Evolutionary conservation across 2,329 filamentous ascomycete genomes (phyloP).

Genomic region (Juglanconis oblonga): DNA sequence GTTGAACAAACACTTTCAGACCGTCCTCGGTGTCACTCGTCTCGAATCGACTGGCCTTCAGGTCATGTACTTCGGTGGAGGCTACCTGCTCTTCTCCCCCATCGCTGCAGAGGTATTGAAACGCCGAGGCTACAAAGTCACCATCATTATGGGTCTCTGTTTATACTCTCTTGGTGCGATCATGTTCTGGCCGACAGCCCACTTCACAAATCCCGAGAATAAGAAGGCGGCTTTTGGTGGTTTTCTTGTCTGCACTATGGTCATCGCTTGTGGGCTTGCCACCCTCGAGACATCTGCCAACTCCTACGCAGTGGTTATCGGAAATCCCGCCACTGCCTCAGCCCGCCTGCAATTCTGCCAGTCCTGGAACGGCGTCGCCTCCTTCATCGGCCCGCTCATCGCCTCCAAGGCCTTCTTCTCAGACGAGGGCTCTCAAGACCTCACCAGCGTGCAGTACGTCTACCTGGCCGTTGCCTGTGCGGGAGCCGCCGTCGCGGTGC

Average conservation of each 20-base stretch:
- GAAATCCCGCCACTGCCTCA: conserved; percentile 6
- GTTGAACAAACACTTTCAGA: conserved; percentile 47
- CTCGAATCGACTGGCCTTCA: neutral
- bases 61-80: neutral
- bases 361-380: neutral
- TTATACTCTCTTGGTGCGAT: neutral
- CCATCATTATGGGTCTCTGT: neutral
- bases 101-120: neutral
- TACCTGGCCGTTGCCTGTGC: neutral
- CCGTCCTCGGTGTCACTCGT: conserved; percentile 21
- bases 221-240: conserved; percentile 22
- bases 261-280: neutral
- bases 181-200: neutral
- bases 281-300: neutral
- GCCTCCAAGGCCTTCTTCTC: neutral
- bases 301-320: conserved; percentile 7
- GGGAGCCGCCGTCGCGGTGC: neutral
- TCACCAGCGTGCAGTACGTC: neutral
- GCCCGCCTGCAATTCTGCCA: neutral
- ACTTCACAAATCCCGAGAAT: conserved; percentile 8
- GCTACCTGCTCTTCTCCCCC: neutral
- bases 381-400: neutral
- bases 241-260: neutral
- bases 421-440: neutral
- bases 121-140: neutral